Base-by-base conservation (phyloP, 2,329 filamentous ascomycete species). In the Fusarium dlaminii region DNA sequence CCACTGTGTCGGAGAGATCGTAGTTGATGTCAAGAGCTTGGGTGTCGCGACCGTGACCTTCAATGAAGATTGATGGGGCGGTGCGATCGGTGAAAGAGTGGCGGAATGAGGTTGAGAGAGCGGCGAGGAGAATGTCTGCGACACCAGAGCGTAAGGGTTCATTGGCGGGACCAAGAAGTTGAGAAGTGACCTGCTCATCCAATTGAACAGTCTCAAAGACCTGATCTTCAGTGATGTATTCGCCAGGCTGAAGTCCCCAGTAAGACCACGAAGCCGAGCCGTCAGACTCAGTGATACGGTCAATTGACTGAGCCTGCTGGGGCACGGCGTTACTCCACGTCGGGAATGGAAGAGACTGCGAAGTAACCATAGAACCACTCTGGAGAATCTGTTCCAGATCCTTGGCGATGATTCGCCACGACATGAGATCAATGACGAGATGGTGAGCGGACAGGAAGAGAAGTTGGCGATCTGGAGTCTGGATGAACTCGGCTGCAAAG, bases 281-380 rank as follows among this genome's bases (percentile, higher is more conserved):
- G 2, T 29, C 11, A 6, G 11, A 3, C 7, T n/a, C 20, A 13
- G 4, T 0, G 3, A 8, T 4, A 1, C 3, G 0, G 3, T 30
- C 30, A 18, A 48, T 3, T 13, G 42, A 20, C 14, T 37, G 32
- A 1, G 18, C 24, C 9, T 59, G 32, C 24, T 24, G 32, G 2
- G 37, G 14, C 2, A 59, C 20, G 8, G 42, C 12, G 2, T 39
- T 59, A 1, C 56, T 59, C 56, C 56, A 59, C 1, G 56, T 59
- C 2, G 56, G 40, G 42, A 59, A 59, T 0, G 56, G 56, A 6
- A 59, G 56, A 37, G 56, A 59, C 8, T 59, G 42, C 20, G 24
- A 15, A 0, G 43, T 29, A 3, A 5, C 5, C 42, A 59, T 37
- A 1, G 24, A 37, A 4, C 42, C 32, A 6, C 27, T 12, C 5